These are phyloP conservation scores for Eucalyptus curtisii DNA, from an alignment of 345 rosid genomes.

Conservation along the genomic window DNA sequence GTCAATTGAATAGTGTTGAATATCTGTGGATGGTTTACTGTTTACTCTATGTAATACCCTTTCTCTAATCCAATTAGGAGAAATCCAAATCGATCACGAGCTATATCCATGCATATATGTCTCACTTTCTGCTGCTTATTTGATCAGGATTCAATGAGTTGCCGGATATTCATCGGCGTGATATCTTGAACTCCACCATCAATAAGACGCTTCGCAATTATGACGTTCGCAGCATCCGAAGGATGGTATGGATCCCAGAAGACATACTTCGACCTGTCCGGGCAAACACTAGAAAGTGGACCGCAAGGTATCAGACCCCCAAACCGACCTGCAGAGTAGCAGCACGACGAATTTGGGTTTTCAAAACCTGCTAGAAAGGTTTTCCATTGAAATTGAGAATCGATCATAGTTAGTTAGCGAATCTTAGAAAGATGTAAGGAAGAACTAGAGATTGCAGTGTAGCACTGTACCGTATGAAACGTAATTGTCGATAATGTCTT, in stretches of 20 bases:
- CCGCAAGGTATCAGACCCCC: slow-evolving; percentile 62
- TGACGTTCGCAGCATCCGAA: slow-evolving; percentile 32
- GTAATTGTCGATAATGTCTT: slow-evolving; percentile 43
- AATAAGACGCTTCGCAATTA: slow-evolving; percentile 27
- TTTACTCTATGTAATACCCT: not conserved
- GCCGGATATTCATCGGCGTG: slow-evolving; percentile 25
- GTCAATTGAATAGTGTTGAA: not conserved
- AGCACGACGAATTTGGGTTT: slow-evolving; percentile 36
- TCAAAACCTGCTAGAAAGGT: slow-evolving; percentile 36
- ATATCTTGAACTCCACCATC: slow-evolving; percentile 24
- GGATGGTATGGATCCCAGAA: slow-evolving; percentile 69
- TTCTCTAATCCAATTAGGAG: not conserved
- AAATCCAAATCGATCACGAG: not conserved
- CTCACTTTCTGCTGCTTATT: not conserved
- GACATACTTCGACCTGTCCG: slow-evolving; percentile 25
- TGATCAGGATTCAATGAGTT: slow-evolving; percentile 1
- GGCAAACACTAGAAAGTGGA: slow-evolving; percentile 29
- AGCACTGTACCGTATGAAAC: slow-evolving; percentile 26
- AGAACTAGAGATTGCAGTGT: not conserved
- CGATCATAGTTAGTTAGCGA: not conserved
- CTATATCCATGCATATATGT: not conserved
- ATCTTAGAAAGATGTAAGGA: not conserved
- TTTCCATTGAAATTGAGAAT: not conserved
- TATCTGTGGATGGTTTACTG: not conserved
- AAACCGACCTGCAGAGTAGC: slow-evolving; percentile 36